Evolutionary conservation across 192 early-diverging fungal genomes (phyloP).

Genomic region (Backusella westeae): DNA sequence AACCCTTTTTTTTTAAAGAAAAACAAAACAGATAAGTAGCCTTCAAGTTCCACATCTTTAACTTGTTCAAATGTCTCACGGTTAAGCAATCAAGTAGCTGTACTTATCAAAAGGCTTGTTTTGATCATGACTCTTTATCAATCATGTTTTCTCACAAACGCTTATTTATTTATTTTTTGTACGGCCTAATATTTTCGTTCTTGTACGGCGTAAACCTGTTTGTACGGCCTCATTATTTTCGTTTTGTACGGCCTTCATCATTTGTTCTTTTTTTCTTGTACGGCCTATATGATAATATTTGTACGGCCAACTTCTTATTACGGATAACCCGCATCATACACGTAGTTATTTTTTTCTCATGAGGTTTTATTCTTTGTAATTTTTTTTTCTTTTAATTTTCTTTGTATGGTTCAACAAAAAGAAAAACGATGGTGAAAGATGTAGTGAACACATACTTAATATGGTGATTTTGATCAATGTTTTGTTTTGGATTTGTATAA

Average conservation of each 20-base stretch:
- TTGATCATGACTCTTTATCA: neutral
- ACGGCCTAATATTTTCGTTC: neutral
- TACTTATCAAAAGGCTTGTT: neutral
- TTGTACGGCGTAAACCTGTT: neutral
- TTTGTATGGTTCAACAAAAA: neutral
- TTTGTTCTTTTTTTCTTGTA: neutral
- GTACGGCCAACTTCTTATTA: neutral
- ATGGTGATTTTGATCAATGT: neutral
- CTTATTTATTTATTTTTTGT: neutral
- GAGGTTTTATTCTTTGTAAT: neutral
- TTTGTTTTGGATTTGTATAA: neutral
- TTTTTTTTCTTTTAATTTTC: neutral
- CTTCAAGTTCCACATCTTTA: neutral
- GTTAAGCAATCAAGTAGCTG: neutral
- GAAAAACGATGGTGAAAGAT: neutral
- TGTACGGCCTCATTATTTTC: constrained; percentile 1
- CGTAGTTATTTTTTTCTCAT: neutral
- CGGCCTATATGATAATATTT: neutral
- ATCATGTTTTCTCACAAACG: neutral
- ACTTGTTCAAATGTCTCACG: neutral
- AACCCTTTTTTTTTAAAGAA: neutral
- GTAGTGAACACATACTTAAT: neutral
- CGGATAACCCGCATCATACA: neutral
- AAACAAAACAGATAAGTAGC: neutral
- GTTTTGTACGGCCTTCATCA: neutral